These are phyloP conservation scores for Lenzites betulinus DNA, from an alignment of 768 basidiomycete genomes.

Conservation along the genomic window DNA sequence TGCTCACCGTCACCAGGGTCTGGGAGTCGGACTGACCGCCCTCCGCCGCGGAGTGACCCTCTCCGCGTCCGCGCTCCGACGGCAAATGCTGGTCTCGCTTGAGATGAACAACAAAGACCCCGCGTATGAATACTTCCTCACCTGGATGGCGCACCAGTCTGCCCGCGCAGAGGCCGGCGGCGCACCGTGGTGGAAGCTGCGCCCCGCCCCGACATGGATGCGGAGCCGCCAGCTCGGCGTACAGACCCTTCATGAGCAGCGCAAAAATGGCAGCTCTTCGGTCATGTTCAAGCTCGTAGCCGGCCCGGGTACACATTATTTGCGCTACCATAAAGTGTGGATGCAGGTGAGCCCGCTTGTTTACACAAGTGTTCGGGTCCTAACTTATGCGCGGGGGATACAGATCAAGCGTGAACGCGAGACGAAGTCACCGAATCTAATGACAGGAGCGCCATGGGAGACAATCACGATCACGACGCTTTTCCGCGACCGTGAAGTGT, in stretches of 20 bases:
- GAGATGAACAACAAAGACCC: constrained; percentile 97
- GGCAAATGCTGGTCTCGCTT: constrained; percentile 90
- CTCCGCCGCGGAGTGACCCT: constrained; percentile 71
- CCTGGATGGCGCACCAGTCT: constrained; percentile 88
- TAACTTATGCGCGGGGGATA: too few relatives aligned
- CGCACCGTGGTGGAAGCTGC: constrained; percentile 26
- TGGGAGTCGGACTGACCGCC: constrained; percentile 81
- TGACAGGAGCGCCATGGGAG: constrained; percentile 95
- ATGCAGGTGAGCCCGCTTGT: constrained; percentile 68
- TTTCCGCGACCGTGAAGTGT: constrained; percentile 80
- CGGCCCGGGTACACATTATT: constrained; percentile 92
- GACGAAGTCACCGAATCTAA: constrained; percentile 86
- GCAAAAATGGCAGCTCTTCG: constrained; percentile 88
- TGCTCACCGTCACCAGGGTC: constrained; percentile 54
- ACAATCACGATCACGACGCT: constrained; percentile 93
- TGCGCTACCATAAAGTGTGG: constrained; percentile 90
- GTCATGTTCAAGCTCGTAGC: constrained; percentile 93
- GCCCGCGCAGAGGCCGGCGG: constrained; percentile 36
- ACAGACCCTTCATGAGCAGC: constrained; percentile 86
- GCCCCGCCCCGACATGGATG: constrained; percentile 46
- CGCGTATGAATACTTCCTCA: constrained; percentile 94
- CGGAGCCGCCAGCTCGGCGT: constrained; percentile 93
- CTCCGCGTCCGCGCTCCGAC: constrained; percentile 73
- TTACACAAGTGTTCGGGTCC: background rate
- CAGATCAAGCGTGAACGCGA: constrained; percentile 97